Evolutionary conservation across 768 basidiomycete species (phyloP).

Genomic region (Rhizopogon vulgaris): DNA sequence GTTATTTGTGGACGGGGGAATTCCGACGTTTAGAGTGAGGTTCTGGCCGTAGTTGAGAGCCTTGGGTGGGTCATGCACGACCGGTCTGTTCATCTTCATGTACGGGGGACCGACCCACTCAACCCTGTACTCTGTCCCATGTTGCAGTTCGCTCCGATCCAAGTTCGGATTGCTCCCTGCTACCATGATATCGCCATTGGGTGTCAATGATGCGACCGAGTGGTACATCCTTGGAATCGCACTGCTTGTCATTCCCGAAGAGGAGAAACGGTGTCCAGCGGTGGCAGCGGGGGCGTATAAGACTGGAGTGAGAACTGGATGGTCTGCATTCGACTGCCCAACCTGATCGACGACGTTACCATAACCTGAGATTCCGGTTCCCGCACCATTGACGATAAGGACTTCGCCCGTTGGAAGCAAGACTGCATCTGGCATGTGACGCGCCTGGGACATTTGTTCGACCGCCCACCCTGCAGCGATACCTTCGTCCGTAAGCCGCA

Average conservation of each 20-base stretch:
- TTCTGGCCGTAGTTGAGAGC: slow-evolving; percentile 40
- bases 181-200: slow-evolving; percentile 66
- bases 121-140: slow-evolving; percentile 84
- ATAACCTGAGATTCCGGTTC: slow-evolving; percentile 70
- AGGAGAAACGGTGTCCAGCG: slow-evolving; percentile 52
- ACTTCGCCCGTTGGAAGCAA: slow-evolving; percentile 72
- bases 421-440: slow-evolving; percentile 77
- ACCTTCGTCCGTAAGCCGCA: slow-evolving; percentile 58
- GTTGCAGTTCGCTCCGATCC: slow-evolving; percentile 65
- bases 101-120: slow-evolving; percentile 87
- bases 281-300: slow-evolving; percentile 59
- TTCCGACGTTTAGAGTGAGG: slow-evolving; percentile 38
- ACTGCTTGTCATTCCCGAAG: slow-evolving; percentile 53
- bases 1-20: slow-evolving; percentile 30
- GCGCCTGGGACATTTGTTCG: slow-evolving; percentile 68
- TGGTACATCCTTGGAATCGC: slow-evolving; percentile 74
- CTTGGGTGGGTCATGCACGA: slow-evolving; percentile 30
- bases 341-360: slow-evolving; percentile 65
- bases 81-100: slow-evolving; percentile 55
- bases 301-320: slow-evolving; percentile 62
- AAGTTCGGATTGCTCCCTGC: slow-evolving; percentile 83
- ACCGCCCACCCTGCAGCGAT: slow-evolving; percentile 67
- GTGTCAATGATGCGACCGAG: slow-evolving; percentile 76
- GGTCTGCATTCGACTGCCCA: slow-evolving; percentile 73
- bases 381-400: slow-evolving; percentile 72